Conservation (phyloP, 257 asterid species). For the Echium plantagineum region DNA sequence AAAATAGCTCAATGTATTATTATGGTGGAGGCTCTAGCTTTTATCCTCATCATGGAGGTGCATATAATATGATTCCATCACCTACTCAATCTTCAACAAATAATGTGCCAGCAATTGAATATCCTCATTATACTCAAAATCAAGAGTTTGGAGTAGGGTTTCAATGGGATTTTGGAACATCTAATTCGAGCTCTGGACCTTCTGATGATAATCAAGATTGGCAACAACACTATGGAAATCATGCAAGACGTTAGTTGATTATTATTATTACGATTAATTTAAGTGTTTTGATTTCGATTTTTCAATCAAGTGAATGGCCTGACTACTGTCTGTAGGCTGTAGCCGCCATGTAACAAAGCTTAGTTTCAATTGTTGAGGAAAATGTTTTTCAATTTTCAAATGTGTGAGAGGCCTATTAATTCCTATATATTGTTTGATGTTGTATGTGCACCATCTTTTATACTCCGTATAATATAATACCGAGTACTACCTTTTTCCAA, state of each 20-base stretch:
- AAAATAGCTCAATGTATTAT: slow-evolving; percentile 7
- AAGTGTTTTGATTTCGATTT: background rate
- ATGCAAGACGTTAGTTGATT: slow-evolving; percentile 19
- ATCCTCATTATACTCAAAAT: slow-evolving; percentile 10
- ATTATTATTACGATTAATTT: no score
- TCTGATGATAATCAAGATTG: slow-evolving; percentile 13
- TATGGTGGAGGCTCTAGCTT: slow-evolving; percentile 8
- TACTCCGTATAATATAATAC: no score
- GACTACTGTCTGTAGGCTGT: background rate
- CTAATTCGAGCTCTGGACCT: slow-evolving; percentile 16
- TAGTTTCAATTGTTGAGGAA: background rate
- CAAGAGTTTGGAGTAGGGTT: slow-evolving; percentile 20
- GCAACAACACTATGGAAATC: slow-evolving; percentile 22
- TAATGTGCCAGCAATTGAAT: slow-evolving; percentile 1
- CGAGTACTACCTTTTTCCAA: no score
- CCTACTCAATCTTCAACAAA: slow-evolving; percentile 18
- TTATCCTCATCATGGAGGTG: slow-evolving; percentile 9
- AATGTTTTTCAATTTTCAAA: background rate
- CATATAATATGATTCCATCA: slow-evolving; percentile 16
- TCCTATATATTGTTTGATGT: no score
- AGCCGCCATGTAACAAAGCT: background rate
- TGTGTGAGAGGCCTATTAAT: background rate
- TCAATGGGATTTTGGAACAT: slow-evolving; percentile 17
- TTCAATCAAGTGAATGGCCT: background rate
- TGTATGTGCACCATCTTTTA: no score